These are phyloP conservation scores for Aspergillus kassunensis DNA, from an alignment of 495 filamentous ascomycete genomes.

Conservation along the genomic window DNA sequence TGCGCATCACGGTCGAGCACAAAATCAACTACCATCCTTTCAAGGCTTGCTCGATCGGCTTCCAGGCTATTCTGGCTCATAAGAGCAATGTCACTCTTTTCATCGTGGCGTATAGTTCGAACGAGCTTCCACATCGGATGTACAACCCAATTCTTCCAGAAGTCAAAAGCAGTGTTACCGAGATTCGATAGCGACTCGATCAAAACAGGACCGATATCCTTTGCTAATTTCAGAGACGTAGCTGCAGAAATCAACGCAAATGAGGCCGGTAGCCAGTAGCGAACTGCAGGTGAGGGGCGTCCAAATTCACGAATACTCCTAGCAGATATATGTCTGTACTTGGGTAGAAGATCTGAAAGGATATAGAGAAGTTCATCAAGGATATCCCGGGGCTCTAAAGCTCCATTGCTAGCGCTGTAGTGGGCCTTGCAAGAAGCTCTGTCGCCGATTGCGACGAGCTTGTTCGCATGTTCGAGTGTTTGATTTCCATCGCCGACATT, in stretches of 20 bases:
- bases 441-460: constrained; percentile 59
- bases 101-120: constrained; percentile 86
- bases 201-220: constrained; percentile 68
- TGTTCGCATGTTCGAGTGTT: constrained; percentile 68
- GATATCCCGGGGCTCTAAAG: constrained; percentile 50
- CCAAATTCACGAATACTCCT: constrained; percentile 56
- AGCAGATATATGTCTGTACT: constrained; percentile 50
- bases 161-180: constrained; percentile 74
- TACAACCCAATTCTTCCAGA: constrained; percentile 94
- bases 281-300: constrained; percentile 66
- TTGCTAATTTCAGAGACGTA: constrained; percentile 70
- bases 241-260: constrained; percentile 66
- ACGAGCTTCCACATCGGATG: constrained; percentile 78
- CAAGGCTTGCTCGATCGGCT: constrained; percentile 84
- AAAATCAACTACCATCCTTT: constrained; percentile 98
- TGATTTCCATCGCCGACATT: constrained; percentile 40
- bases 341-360: constrained; percentile 55
- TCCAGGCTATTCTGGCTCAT: constrained; percentile 88
- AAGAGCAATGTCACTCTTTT: constrained; percentile 85
- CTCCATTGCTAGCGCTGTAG: constrained; percentile 22
- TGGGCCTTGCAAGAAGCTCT: constrained; percentile 48
- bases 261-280: constrained; percentile 81
- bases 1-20: constrained; percentile 67
- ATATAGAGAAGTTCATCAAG: constrained; percentile 65
- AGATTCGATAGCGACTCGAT: constrained; percentile 70